A percentile compares a stretch with the other conserved stretches of the same genome.
Evolutionary conservation across 768 basidiomycete genomes (phyloP).

Genomic region (Mycena vulgaris): DNA sequence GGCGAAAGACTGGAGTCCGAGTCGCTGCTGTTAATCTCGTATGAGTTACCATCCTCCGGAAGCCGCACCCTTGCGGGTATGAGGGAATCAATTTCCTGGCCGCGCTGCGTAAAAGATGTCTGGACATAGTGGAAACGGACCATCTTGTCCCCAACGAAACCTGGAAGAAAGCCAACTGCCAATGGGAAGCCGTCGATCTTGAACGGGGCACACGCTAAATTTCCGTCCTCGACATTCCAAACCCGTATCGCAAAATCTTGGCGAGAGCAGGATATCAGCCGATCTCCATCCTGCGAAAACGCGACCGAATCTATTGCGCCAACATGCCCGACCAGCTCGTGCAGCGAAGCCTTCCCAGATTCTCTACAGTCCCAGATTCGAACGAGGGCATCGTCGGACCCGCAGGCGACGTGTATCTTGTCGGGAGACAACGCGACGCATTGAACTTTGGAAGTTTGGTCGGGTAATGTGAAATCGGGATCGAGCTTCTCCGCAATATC

Average conservation of each 20-base stretch:
- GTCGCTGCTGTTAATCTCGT: no score
- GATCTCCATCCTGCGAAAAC: background rate
- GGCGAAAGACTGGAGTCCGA: background rate
- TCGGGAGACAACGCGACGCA: background rate
- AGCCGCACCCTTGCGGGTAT: background rate
- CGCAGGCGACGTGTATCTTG: background rate
- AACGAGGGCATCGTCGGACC: background rate
- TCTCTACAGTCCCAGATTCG: background rate
- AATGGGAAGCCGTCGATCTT: background rate
- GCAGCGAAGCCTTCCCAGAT: background rate
- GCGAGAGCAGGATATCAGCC: conserved; percentile 3
- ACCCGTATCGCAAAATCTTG: background rate
- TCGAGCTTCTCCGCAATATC: background rate
- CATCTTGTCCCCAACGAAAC: no score
- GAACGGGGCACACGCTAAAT: background rate
- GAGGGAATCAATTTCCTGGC: background rate
- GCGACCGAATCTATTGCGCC: background rate
- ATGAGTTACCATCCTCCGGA: background rate
- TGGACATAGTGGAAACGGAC: conserved; percentile 1
- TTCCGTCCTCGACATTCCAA: background rate
- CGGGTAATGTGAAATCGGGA: background rate
- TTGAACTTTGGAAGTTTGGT: background rate
- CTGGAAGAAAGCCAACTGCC: background rate
- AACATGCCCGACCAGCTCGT: background rate
- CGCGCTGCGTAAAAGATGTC: background rate